These are phyloP conservation scores for Emericellopsis cladophorae DNA, from an alignment of 2,329 filamentous ascomycete genomes.

Conservation along the genomic window DNA sequence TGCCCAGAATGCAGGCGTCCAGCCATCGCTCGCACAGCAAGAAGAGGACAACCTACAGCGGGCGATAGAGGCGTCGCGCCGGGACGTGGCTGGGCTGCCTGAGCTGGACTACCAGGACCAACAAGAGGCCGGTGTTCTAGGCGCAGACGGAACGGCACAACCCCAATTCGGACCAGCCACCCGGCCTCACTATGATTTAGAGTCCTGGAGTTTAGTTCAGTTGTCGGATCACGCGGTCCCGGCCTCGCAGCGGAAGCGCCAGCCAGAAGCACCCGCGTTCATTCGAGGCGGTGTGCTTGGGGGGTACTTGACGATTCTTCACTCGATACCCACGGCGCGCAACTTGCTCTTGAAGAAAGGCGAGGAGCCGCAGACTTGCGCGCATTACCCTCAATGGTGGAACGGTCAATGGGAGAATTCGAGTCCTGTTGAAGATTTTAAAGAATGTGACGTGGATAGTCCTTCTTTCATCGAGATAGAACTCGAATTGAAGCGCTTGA, in stretches of 20 bases:
- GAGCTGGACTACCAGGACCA: slow-evolving; percentile 3
- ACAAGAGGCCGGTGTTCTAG: slow-evolving; percentile 38
- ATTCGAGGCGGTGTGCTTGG: slow-evolving; percentile 32
- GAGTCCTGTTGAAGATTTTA: too few relatives aligned
- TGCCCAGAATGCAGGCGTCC: slow-evolving; percentile 20
- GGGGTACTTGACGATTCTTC: slow-evolving; percentile 43
- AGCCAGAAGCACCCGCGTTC: slow-evolving; percentile 33
- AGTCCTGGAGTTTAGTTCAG: slow-evolving; percentile 47
- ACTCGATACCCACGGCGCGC: slow-evolving; percentile 44
- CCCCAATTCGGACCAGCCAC: slow-evolving; percentile 48
- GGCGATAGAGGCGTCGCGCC: slow-evolving; percentile 42
- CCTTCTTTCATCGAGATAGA: slow-evolving; percentile 5
- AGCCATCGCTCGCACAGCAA: slow-evolving; percentile 20
- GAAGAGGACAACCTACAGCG: slow-evolving; percentile 44
- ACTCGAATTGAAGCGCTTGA: slow-evolving; percentile 46
- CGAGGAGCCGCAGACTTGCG: slow-evolving; percentile 31
- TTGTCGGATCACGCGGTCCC: slow-evolving; percentile 10
- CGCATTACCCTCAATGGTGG: slow-evolving; percentile 49
- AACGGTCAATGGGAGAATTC: slow-evolving; percentile 26
- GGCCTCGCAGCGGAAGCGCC: slow-evolving; percentile 31
- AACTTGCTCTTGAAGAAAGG: slow-evolving; percentile 39
- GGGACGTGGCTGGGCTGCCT: slow-evolving; percentile 28
- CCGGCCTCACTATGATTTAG: slow-evolving; percentile 37
- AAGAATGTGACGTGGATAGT: too few relatives aligned
- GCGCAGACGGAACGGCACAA: slow-evolving; percentile 18